A percentile compares a stretch with the other conserved stretches of the same genome.
phyloP scores from a whole-genome alignment of 148 eudicot species.

The Nepenthes gracilis region DNA sequence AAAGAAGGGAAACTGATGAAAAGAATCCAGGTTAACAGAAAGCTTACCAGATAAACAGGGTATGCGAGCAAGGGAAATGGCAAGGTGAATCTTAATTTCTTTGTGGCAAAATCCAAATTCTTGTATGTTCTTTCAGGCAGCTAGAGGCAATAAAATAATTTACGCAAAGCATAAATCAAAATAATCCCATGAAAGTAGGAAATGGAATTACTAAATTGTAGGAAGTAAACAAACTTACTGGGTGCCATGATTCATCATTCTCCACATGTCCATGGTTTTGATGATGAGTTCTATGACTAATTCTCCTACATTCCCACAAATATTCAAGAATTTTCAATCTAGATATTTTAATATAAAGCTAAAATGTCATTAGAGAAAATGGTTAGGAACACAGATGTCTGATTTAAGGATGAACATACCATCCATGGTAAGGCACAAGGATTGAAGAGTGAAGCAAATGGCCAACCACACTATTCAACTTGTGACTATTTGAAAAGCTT shows the following conservation, averaged over 20 bases:
- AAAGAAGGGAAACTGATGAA: neutral
- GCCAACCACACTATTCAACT: conserved; percentile 57
- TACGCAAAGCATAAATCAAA: neutral
- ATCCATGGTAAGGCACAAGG: conserved; percentile 84
- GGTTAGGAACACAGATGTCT: neutral
- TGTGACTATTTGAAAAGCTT: conserved; percentile 60
- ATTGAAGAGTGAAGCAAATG: conserved; percentile 72
- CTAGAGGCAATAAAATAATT: conserved; percentile 13
- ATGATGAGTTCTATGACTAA: conserved; percentile 81
- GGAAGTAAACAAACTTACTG: conserved; percentile 23
- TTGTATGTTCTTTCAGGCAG: conserved; percentile 43
- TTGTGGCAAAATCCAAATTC: conserved; percentile 31
- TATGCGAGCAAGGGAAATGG: conserved; percentile 73
- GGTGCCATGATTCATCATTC: conserved; percentile 82
- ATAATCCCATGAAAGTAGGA: too few relatives aligned
- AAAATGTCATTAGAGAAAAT: too few relatives aligned
- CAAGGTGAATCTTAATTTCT: conserved; percentile 47
- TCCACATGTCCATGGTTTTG: conserved; percentile 84
- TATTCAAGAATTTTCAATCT: neutral
- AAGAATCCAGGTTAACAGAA: neutral
- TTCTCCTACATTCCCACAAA: conserved; percentile 37
- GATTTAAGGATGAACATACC: conserved; percentile 22
- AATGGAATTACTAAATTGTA: neutral
- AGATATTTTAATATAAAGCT: too few relatives aligned
- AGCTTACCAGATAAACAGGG: conserved; percentile 59